Base-by-base conservation (phyloP, 345 rosid species). In the Raphanus raphanistrum region DNA sequence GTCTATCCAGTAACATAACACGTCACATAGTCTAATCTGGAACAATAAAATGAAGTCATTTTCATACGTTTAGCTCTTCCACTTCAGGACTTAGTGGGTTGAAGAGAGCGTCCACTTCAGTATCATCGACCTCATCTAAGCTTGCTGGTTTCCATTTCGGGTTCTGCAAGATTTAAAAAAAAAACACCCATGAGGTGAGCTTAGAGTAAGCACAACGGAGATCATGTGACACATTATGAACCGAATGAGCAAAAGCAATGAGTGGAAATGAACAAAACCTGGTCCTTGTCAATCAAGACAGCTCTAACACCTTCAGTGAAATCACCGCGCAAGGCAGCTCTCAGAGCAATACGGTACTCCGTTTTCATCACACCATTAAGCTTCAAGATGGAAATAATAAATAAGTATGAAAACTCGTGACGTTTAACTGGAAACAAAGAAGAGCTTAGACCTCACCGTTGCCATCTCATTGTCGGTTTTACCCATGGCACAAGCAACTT, bases 261-360 rank as follows among this genome's bases (percentile, higher is more conserved):
- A 50, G 38, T 6, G 32, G 13, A 8, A 63, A 66, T 25, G 82
- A 38, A 78, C 55, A 21, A 75, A 63, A 94, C 97, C 97, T 92
- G 97, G 82, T 94, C 97, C 84, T 90, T 92, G 89, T 94, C 97
- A 71, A 92, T 84, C 87, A 94, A 83, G 71, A 92, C 93, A 76
- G 98, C 97, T 71, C 98, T 88, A 63, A 94, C 97, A 59, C 98
- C 97, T 88, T 94, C 97, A 66, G 86, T 74, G 72, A 92, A 94
- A 84, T 92, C 97, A 81, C 71, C 27, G 12, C 94, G 80, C 75
- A 90, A 63, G 31, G 91, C 90, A 38, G 95, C 85, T 73, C 92
- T 86, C 50, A 94, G 38, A 41, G 97, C 95, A 79, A 92, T 86
- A 75, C 95, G 89, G 84, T 92, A 92, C 80, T 94, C 98, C 4